A percentile compares a stretch with the other conserved stretches of the same genome.
These are phyloP conservation scores for Trichosporon sp. DNA, from an alignment of 1,284 basidiomycete species.

Conservation along the genomic window DNA sequence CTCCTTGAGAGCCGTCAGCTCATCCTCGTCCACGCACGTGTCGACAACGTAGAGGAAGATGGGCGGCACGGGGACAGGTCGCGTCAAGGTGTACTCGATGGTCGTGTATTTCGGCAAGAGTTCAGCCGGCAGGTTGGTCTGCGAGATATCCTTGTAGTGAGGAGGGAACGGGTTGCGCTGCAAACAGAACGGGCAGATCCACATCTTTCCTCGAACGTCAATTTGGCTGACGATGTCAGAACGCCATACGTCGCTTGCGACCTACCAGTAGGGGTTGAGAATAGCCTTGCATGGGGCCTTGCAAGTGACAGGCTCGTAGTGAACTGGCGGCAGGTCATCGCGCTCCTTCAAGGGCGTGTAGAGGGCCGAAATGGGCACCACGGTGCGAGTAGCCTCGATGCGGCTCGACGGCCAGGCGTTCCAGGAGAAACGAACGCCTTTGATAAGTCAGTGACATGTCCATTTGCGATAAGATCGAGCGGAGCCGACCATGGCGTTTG, in stretches of 20 bases:
- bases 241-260: conserved; percentile 5
- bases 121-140: conserved; percentile 93
- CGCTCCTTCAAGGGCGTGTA: conserved; percentile 94
- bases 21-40: conserved; percentile 93
- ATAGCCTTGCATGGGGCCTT: conserved; percentile 96
- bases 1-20: conserved; percentile 89
- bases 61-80: conserved; percentile 86
- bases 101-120: conserved; percentile 97
- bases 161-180: conserved; percentile 95
- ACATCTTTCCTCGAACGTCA: conserved; percentile 95
- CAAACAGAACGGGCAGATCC: conserved; percentile 99
- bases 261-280: conserved; percentile 92
- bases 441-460: not conserved
- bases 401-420: conserved; percentile 98
- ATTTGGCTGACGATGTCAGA: conserved; percentile 67
- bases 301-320: conserved; percentile 98
- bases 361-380: conserved; percentile 95
- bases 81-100: conserved; percentile 94
- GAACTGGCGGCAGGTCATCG: conserved; percentile 89
- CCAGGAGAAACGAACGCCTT: conserved; percentile 89
- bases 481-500: not conserved
- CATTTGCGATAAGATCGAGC: not conserved
- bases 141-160: conserved; percentile 98
- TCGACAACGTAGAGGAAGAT: conserved; percentile 97
- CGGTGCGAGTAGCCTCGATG: conserved; percentile 94